phyloP scores from a whole-genome alignment of 352 stramenopile genomes.

The Globisporangium sylvaticum region DNA sequence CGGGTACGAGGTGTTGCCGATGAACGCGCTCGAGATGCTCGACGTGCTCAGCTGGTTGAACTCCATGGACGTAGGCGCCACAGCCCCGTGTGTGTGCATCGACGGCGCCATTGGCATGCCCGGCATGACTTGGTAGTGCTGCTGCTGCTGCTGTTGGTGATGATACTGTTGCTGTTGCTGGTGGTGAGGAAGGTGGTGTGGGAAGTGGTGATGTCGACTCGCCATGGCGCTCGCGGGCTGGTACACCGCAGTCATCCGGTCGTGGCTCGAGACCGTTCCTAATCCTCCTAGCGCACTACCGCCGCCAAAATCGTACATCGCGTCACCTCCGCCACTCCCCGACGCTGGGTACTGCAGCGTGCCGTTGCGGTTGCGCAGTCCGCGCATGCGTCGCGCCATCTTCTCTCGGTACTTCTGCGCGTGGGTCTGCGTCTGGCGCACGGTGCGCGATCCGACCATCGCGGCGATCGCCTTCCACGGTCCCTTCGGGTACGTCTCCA shows the following conservation, averaged over 20 bases:
- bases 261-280: constrained; percentile 5
- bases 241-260: constrained; percentile 8
- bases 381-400: constrained; percentile 17
- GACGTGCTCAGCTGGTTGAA: constrained; percentile 39
- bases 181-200: constrained; percentile 3
- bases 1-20: constrained; percentile 30
- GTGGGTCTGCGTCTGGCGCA: constrained; percentile 27
- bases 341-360: constrained; percentile 13
- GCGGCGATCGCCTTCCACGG: constrained; percentile 22
- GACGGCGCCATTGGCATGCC: neutral
- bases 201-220: constrained; percentile 5
- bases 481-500: constrained; percentile 23
- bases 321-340: neutral
- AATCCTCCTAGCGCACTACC: neutral
- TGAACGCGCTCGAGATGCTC: constrained; percentile 38
- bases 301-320: neutral
- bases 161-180: neutral
- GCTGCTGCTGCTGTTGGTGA: constrained; percentile 3
- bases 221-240: neutral
- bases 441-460: constrained; percentile 22
- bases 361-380: constrained; percentile 17
- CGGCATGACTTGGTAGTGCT: constrained; percentile 7
- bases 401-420: constrained; percentile 36
- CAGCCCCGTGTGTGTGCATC: neutral
- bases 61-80: constrained; percentile 20